Conservation (phyloP, 2,329 filamentous ascomycete species). For the Ceratocystis cubensis region DNA sequence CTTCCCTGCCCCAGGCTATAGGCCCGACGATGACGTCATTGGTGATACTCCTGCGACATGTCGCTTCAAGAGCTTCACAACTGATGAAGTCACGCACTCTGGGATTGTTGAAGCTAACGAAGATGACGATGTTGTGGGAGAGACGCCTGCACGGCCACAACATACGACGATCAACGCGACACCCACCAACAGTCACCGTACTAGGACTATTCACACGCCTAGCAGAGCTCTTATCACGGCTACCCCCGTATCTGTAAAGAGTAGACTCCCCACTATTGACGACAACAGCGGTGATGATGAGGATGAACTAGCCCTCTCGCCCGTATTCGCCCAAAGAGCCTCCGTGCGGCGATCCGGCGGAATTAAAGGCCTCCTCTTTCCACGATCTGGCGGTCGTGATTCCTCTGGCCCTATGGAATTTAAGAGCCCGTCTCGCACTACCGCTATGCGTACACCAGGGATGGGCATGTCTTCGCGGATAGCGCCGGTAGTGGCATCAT, state of each 20-base stretch:
- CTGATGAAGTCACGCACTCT: background rate
- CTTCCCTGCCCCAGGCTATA: constrained; percentile 5
- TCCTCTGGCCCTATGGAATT: constrained; percentile 14
- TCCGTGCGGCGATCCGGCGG: constrained; percentile 15
- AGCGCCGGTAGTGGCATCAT: constrained; percentile 11
- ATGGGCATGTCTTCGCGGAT: background rate
- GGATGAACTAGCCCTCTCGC: constrained; percentile 5
- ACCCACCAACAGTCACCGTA: background rate
- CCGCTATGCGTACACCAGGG: background rate
- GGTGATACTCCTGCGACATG: constrained; percentile 16
- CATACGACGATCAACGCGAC: constrained; percentile 1
- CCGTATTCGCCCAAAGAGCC: background rate
- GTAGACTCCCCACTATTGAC: background rate
- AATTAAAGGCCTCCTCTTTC: constrained; percentile 17
- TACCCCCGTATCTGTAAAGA: no score
- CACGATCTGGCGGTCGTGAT: constrained; percentile 9
- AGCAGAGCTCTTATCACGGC: background rate
- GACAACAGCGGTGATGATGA: background rate
- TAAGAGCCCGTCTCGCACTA: constrained; percentile 14
- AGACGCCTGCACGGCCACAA: constrained; percentile 10
- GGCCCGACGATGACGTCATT: constrained; percentile 2
- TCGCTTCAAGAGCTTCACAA: constrained; percentile 12
- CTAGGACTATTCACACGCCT: background rate
- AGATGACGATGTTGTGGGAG: constrained; percentile 4
- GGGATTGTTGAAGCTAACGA: constrained; percentile 11